Conservation (phyloP, 805 yeast genomes). For the Kodamaea hsintzibuensis region DNA sequence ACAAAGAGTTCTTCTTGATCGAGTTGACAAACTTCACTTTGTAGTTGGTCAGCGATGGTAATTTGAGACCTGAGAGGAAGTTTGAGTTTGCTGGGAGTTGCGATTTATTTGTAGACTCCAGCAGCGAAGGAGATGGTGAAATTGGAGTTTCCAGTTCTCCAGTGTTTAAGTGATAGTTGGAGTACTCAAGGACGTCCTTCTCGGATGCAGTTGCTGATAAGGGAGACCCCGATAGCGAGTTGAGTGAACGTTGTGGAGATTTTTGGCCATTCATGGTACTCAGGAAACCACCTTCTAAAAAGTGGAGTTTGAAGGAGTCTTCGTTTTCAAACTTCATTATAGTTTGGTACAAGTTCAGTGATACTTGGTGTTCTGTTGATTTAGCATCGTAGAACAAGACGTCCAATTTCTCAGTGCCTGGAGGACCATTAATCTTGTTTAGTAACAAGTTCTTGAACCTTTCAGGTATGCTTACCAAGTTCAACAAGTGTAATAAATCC, state of each 20-base stretch:
- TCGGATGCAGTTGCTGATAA: conserved; percentile 3
- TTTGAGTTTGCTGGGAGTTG: conserved; percentile 5
- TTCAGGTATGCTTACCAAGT: conserved; percentile 28
- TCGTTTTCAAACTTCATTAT: conserved; percentile 27
- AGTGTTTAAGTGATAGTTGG: not conserved
- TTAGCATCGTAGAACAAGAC: conserved; percentile 37
- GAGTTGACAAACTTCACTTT: conserved; percentile 36
- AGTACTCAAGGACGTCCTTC: not conserved
- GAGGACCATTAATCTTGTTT: conserved; percentile 10
- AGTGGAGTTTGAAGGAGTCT: conserved; percentile 21
- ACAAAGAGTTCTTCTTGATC: conserved; percentile 32
- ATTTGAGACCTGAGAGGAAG: conserved; percentile 40
- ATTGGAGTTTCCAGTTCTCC: conserved; percentile 1
- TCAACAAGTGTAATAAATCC: conserved; percentile 32
- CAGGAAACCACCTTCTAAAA: conserved; percentile 31
- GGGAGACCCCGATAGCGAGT: conserved; percentile 1
- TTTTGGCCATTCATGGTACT: not conserved
- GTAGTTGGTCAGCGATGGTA: conserved; percentile 42
- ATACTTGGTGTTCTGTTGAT: conserved; percentile 20
- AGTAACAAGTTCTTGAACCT: conserved; percentile 20
- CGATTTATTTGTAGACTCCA: not conserved
- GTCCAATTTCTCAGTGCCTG: conserved; percentile 12
- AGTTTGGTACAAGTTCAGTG: conserved; percentile 36
- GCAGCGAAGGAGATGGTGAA: not conserved
- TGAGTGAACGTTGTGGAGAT: not conserved